phyloP scores from a whole-genome alignment of 257 asterid species.

The Thymus quinquecostatus region DNA sequence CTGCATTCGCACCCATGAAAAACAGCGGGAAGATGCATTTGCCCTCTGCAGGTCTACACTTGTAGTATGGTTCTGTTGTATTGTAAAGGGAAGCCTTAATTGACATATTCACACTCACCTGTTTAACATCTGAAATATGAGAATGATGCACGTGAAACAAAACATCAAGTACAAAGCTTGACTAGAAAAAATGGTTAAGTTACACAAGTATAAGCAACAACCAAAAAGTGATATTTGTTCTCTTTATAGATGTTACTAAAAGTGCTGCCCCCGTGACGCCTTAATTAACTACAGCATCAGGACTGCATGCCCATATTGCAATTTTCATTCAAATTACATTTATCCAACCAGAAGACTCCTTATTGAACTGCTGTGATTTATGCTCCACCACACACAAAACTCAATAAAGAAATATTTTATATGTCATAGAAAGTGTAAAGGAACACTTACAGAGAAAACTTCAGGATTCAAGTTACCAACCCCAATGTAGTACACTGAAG shows the following conservation, averaged over 20 bases:
- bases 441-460: constrained; percentile 54
- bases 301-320: background rate
- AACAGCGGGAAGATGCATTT: constrained; percentile 53
- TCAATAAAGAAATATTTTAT: background rate
- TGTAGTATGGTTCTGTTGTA: constrained; percentile 61
- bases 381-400: constrained; percentile 8
- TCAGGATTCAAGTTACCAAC: constrained; percentile 70
- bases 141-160: constrained; percentile 9
- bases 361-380: constrained; percentile 11
- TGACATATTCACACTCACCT: constrained; percentile 59
- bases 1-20: constrained; percentile 51
- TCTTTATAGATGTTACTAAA: too few species aligned
- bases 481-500: constrained; percentile 68
- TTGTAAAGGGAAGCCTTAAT: constrained; percentile 53
- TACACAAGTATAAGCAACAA: background rate
- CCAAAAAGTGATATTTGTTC: background rate
- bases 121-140: constrained; percentile 38
- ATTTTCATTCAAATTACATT: background rate
- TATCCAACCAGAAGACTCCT: background rate
- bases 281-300: background rate
- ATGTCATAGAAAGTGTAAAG: constrained; percentile 8
- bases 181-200: background rate
- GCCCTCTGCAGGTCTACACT: constrained; percentile 54
- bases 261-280: background rate
- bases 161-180: constrained; percentile 9